Evolutionary conservation across 805 yeast species (phyloP).

Genomic region (Komagataella ulmi): DNA sequence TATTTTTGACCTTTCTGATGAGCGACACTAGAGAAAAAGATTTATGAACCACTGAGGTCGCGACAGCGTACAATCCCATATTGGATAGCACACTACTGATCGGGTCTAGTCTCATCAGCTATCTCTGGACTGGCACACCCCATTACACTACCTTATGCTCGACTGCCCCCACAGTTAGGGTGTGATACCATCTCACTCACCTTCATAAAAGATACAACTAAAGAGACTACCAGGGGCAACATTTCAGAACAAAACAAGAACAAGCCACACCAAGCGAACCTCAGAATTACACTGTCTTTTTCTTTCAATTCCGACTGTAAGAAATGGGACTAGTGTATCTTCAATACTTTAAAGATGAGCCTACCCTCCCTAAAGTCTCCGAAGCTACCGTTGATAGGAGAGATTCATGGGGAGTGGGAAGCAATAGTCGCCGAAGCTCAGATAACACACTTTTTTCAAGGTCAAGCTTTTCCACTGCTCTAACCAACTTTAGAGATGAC

Average conservation of each 20-base stretch:
- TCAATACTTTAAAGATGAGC: background rate
- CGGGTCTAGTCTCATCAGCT: background rate
- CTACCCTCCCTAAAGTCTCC: background rate
- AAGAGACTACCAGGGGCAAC: background rate
- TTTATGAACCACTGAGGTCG: background rate
- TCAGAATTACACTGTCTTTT: background rate
- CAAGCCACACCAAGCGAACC: background rate
- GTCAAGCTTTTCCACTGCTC: background rate
- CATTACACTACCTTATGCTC: background rate
- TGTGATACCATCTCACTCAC: background rate
- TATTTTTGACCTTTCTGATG: background rate
- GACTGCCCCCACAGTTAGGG: background rate
- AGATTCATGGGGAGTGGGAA: background rate
- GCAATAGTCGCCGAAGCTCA: background rate
- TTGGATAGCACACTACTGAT: background rate
- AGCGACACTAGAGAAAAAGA: background rate
- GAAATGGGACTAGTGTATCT: conserved; percentile 1
- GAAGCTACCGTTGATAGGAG: background rate
- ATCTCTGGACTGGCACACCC: background rate
- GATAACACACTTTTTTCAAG: background rate
- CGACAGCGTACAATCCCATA: background rate
- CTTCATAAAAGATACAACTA: background rate
- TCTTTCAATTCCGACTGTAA: background rate
- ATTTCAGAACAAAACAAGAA: background rate
- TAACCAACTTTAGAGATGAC: background rate